Conservation (phyloP, 2,329 filamentous ascomycete species). For the Sporothrix phasma region DNA sequence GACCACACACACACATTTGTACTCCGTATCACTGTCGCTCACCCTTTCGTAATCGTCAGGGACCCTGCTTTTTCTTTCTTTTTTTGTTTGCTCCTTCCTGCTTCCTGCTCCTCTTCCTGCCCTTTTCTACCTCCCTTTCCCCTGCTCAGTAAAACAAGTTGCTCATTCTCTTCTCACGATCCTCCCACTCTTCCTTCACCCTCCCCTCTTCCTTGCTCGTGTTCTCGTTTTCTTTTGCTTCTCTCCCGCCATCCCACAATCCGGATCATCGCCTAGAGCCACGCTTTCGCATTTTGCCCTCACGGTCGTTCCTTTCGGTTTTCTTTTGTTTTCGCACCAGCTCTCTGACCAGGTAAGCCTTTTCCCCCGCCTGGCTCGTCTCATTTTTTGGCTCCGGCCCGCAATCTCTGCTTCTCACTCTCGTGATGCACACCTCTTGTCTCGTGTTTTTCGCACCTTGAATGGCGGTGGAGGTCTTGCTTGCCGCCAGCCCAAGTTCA, state of each 20-base stretch:
- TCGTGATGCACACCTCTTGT: neutral
- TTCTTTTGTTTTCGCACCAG: constrained; percentile 5
- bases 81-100: neutral
- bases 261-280: neutral
- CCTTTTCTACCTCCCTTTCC: neutral
- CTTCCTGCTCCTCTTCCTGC: neutral
- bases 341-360: constrained; percentile 5
- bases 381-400: neutral
- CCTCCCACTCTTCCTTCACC: constrained; percentile 12
- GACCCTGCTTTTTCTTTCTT: neutral
- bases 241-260: constrained; percentile 1
- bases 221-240: constrained; percentile 12
- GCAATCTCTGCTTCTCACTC: neutral
- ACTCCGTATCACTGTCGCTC: constrained; percentile 31
- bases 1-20: constrained; percentile 31
- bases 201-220: constrained; percentile 15
- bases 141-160: too few relatives aligned
- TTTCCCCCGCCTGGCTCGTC: neutral
- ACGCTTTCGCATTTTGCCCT: neutral
- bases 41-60: constrained; percentile 27
- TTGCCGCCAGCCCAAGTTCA: neutral
- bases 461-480: neutral
- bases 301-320: constrained; percentile 2
- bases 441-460: neutral
- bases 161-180: constrained; percentile 12